These are phyloP conservation scores for Eucalyptus camaldulensis DNA, from an alignment of 345 rosid species.

Conservation along the genomic window DNA sequence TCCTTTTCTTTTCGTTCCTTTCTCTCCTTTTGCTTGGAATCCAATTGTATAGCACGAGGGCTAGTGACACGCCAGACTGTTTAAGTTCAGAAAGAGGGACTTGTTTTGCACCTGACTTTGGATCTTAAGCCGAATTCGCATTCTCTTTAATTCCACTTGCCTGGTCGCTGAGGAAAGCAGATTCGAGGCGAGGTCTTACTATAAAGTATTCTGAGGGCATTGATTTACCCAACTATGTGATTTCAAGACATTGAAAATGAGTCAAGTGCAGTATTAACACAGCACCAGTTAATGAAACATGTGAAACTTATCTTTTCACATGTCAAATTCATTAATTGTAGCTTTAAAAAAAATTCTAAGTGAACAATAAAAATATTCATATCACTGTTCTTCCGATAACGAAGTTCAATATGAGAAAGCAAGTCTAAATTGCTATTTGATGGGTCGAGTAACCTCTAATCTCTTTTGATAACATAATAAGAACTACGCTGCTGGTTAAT, in stretches of 20 bases:
- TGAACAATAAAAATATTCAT: background rate
- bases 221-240: background rate
- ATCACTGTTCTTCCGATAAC: background rate
- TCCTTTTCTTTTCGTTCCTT: background rate
- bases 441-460: background rate
- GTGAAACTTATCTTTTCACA: background rate
- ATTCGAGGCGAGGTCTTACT: background rate
- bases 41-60: background rate
- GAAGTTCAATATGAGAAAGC: background rate
- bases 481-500: background rate
- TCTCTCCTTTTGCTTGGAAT: background rate
- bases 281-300: background rate
- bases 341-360: background rate
- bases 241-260: background rate
- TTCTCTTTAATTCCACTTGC: background rate
- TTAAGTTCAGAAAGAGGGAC: background rate
- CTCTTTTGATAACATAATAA: background rate
- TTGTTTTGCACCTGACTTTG: background rate
- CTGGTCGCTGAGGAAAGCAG: background rate
- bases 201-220: background rate
- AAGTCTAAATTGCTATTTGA: background rate
- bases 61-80: background rate
- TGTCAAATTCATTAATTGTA: background rate
- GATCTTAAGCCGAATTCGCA: background rate
- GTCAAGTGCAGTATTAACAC: background rate